Conservation (phyloP, 2,329 filamentous ascomycete species). For the Bipolaris victoriae region DNA sequence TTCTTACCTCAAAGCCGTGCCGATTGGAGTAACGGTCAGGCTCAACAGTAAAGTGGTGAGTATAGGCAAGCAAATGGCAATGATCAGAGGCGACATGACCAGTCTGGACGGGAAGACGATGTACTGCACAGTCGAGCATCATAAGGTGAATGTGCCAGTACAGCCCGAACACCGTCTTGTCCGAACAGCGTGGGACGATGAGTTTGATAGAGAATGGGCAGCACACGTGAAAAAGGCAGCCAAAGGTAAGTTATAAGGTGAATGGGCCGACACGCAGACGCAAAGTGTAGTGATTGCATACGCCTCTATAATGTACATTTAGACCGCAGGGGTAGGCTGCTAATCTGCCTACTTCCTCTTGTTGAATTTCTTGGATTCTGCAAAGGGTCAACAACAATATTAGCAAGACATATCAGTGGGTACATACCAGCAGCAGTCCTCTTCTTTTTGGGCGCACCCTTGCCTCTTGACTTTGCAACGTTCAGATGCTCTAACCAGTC, state of each 20-base stretch:
- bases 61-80: constrained; percentile 59
- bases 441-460: constrained; percentile 91
- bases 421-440: constrained; percentile 60
- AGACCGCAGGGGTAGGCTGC: neutral
- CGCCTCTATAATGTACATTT: too few relatives aligned
- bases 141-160: constrained; percentile 57
- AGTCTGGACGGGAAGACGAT: constrained; percentile 56
- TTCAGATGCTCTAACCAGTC: constrained; percentile 76
- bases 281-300: neutral
- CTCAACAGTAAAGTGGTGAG: constrained; percentile 54
- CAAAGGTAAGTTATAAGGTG: constrained; percentile 30
- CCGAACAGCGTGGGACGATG: constrained; percentile 54
- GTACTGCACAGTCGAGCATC: constrained; percentile 60
- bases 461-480: constrained; percentile 66
- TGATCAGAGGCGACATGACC: constrained; percentile 59
- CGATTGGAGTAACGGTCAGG: constrained; percentile 53
- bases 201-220: constrained; percentile 46
- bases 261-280: neutral
- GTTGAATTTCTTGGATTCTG: constrained; percentile 56
- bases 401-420: neutral
- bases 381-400: constrained; percentile 6
- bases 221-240: constrained; percentile 8
- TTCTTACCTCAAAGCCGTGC: constrained; percentile 59
- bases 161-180: constrained; percentile 48
- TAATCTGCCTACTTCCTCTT: constrained; percentile 50